Percentiles rank a stretch among this genome's conserved stretches.
phyloP scores from a whole-genome alignment of 768 basidiomycete species.

The Suillus ampliporus region DNA sequence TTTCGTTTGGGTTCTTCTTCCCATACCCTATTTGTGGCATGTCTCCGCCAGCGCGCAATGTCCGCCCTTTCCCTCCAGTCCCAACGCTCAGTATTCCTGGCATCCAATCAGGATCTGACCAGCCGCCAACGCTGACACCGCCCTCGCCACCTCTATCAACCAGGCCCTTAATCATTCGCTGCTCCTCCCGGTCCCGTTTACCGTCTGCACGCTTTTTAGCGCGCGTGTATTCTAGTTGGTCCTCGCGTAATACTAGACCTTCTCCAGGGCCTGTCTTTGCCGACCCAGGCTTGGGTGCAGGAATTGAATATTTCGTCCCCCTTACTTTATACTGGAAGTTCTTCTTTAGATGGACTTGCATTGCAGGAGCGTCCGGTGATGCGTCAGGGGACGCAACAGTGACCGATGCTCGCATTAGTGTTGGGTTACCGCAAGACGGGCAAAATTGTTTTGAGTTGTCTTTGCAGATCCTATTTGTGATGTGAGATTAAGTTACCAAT shows the following conservation, averaged over 20 bases:
- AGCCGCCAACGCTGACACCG: slow-evolving; percentile 67
- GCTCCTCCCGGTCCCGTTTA: slow-evolving; percentile 77
- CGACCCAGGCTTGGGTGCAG: slow-evolving; percentile 85
- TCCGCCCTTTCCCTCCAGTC: slow-evolving; percentile 73
- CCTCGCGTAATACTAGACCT: slow-evolving; percentile 89
- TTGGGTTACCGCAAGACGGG: slow-evolving; percentile 94
- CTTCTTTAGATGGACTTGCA: slow-evolving; percentile 91
- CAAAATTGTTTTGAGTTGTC: slow-evolving; percentile 96
- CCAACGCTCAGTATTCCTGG: slow-evolving; percentile 78
- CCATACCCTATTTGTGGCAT: slow-evolving; percentile 90
- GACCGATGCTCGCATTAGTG: slow-evolving; percentile 89
- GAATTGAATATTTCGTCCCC: slow-evolving; percentile 92
- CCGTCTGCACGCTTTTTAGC: slow-evolving; percentile 81
- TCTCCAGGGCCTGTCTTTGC: slow-evolving; percentile 84
- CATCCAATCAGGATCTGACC: slow-evolving; percentile 97
- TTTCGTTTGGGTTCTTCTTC: slow-evolving; percentile 88
- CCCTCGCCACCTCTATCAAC: slow-evolving; percentile 55
- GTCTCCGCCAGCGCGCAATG: slow-evolving; percentile 52
- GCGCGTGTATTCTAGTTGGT: slow-evolving; percentile 86
- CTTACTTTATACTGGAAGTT: slow-evolving; percentile 95
- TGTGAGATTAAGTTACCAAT: slow-evolving; percentile 5
- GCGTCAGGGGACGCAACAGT: slow-evolving; percentile 76
- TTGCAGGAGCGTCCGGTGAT: slow-evolving; percentile 61
- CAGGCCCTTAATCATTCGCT: slow-evolving; percentile 64
- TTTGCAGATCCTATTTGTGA: slow-evolving; percentile 80